Evolutionary conservation across 768 basidiomycete genomes (phyloP), one percentile per base, ranked within the genome.

Genomic region (Pleurotus salmoneostramineus): DNA sequence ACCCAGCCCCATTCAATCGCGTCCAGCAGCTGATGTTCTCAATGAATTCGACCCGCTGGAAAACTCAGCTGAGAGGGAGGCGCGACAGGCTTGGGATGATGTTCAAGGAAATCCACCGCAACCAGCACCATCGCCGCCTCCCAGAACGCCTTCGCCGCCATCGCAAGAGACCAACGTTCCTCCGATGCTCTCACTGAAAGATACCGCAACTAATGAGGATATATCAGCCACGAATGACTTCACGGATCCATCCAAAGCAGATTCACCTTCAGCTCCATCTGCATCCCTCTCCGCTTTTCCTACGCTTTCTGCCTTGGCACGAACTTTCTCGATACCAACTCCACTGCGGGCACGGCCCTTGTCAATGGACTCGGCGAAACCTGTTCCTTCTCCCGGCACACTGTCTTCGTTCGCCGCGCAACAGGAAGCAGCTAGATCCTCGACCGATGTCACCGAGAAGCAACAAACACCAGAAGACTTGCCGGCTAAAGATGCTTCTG

Each of bases 21-120:
- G 58, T 12, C 56, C 61, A n/a, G 66, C 65, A 4, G 62, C 68
- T 50, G 75, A 81, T 44, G 71, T 87, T 3, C 70, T 90, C 52
- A 74, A 71, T 36, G 82, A 88, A 65, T 90, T 91, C 66, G 88
- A 91, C 70, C 88, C 88, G 12, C 71, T 89, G 21, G 82, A 72
- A 0, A 80, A 75, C 61, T 65, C 72, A 35, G 83, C 86, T 57
- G 85, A 87, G 66, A 69, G 78, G 57, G 81, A 77, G 21, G 86
- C 87, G 3, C 77, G 78, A 43, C 77, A 81, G 11, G 88, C 87
- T 46, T 90, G 89, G 89, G 81, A 78, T 59, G 72, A 69, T 14
- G 72, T 84, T 17, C 83, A 88, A 62, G 76, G 78, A 0, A 87
- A 89, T 68, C 85, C 84, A 27, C 83, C 86, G 34, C 77, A 76